A percentile compares a stretch with the other conserved stretches of the same genome.
phyloP scores from a whole-genome alignment of 192 early-diverging fungal genomes.

The Geosiphon pyriformis region DNA sequence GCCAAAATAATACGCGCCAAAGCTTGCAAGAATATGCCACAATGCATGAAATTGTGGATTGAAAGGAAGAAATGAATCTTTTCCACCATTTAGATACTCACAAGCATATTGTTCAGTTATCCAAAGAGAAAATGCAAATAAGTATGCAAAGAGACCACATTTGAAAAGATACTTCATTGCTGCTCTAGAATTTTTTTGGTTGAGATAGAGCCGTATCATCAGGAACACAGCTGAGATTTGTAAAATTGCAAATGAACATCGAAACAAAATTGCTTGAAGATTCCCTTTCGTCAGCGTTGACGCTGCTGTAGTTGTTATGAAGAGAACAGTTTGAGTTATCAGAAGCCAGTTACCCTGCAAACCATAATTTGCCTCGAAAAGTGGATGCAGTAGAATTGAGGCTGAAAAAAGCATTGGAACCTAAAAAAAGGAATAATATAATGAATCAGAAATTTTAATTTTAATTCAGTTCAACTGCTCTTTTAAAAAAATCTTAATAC shows the following conservation, averaged over 20 bases:
- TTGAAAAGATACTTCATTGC: slow-evolving; percentile 32
- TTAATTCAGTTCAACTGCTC: slow-evolving; percentile 32
- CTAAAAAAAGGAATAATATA: slow-evolving; percentile 23
- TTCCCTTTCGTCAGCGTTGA: slow-evolving; percentile 28
- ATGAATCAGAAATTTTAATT: slow-evolving; percentile 29
- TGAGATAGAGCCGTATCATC: slow-evolving; percentile 28
- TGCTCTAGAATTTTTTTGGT: slow-evolving; percentile 25
- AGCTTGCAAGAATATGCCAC: slow-evolving; percentile 58
- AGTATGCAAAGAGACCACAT: slow-evolving; percentile 25
- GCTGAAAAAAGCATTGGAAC: slow-evolving; percentile 38
- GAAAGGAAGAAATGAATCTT: slow-evolving; percentile 4
- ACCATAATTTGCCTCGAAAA: slow-evolving; percentile 38
- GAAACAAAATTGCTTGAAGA: slow-evolving; percentile 29
- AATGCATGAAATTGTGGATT: slow-evolving; percentile 58
- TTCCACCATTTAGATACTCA: slow-evolving; percentile 19
- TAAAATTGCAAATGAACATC: slow-evolving; percentile 26
- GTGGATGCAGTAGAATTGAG: slow-evolving; percentile 34
- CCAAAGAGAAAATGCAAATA: slow-evolving; percentile 28
- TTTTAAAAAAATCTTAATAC: slow-evolving; percentile 48
- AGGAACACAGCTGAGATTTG: slow-evolving; percentile 25
- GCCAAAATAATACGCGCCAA: slow-evolving; percentile 52
- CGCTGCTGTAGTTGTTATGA: slow-evolving; percentile 33
- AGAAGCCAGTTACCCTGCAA: slow-evolving; percentile 40
- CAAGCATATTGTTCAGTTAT: slow-evolving; percentile 34
- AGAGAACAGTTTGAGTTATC: slow-evolving; percentile 39